phyloP scores from a whole-genome alignment of 495 filamentous ascomycete species.

The Amorphotheca resinae region DNA sequence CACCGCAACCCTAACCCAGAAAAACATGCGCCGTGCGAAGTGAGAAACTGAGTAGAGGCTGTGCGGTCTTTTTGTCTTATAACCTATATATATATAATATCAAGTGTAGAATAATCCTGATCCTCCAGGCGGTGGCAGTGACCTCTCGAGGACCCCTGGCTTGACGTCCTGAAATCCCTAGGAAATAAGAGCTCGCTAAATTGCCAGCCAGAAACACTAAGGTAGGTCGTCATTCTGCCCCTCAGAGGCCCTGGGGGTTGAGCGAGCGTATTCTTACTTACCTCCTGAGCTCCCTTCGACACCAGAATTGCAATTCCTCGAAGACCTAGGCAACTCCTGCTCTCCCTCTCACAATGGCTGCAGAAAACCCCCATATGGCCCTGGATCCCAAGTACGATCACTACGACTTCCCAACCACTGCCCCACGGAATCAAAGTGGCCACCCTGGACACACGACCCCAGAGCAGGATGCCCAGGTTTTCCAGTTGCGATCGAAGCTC shows the following conservation, averaged over 20 bases:
- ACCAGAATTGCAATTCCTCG: background rate
- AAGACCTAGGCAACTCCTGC: slow-evolving; percentile 7
- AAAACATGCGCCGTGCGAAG: no score
- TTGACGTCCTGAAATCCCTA: background rate
- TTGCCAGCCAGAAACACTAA: background rate
- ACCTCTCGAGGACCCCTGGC: no score
- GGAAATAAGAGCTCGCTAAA: background rate
- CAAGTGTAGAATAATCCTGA: no score
- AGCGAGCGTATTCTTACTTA: background rate
- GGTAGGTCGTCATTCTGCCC: slow-evolving; percentile 5
- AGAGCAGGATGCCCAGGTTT: slow-evolving; percentile 81
- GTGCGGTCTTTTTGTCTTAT: no score
- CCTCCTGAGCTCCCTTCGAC: background rate
- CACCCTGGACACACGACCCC: slow-evolving; percentile 83
- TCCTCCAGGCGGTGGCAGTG: no score
- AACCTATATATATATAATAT: no score
- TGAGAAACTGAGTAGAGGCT: no score
- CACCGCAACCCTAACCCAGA: no score
- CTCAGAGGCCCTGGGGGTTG: slow-evolving; percentile 1
- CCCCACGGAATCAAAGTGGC: slow-evolving; percentile 53
- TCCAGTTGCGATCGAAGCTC: slow-evolving; percentile 70
- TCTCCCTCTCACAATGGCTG: slow-evolving; percentile 15
- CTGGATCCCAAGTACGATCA: slow-evolving; percentile 86
- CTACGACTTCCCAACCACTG: slow-evolving; percentile 83
- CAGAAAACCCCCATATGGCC: slow-evolving; percentile 31